Base-by-base conservation (phyloP, 805 yeast genomes). In the Suhomyces tanzawaensis region DNA sequence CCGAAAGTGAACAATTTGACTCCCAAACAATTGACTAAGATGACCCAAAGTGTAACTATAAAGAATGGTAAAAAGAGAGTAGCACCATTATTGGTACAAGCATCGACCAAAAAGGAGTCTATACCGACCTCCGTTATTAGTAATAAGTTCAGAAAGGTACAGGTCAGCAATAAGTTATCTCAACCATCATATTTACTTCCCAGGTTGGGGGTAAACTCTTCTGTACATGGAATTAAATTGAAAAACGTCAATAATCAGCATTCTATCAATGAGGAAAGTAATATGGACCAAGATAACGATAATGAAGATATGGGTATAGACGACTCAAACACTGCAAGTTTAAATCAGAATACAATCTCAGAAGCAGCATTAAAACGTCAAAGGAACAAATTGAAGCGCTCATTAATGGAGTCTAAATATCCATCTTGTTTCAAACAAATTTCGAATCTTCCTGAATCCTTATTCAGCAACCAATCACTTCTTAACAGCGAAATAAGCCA, bases 61-160 rank as follows among this genome's bases (percentile, higher is more conserved):
- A 84, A 85, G 49, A 81, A 82, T 26, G 93, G 93, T 3, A 79
- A 78, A 51, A 85, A 84, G 49, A 62, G 93, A 47, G 88, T 85
- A 2, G 76, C 85, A 1, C 95, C 93, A 4, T 68, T 80, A 16
- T 58, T 84, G 11, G 71, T 84, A 3, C 77, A 90, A 1, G 55
- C 68, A 1, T 52, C 75, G 1, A 55, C 71, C 12, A 33, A 32
- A 29, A 29, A 44, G 18, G 28, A 46, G 37, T 32, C 46, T 23
- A 42, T 48, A 19, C 37, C 37, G 9, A 37, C 34, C 13, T 42
- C 42, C 26, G 27, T 35, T n/a, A 36, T 41, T 4, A 25, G 29
- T 9, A 24, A 25, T 15, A 17, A 16, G 7, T n/a, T 25, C 16
- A 56, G 58, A 36, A 57, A 48, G 28, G 42, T 46, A 21, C 49